Evolutionary conservation across 257 asterid species (phyloP), one percentile per base, ranked within the genome.

Genomic region (Solanum pimpinellifolium): DNA sequence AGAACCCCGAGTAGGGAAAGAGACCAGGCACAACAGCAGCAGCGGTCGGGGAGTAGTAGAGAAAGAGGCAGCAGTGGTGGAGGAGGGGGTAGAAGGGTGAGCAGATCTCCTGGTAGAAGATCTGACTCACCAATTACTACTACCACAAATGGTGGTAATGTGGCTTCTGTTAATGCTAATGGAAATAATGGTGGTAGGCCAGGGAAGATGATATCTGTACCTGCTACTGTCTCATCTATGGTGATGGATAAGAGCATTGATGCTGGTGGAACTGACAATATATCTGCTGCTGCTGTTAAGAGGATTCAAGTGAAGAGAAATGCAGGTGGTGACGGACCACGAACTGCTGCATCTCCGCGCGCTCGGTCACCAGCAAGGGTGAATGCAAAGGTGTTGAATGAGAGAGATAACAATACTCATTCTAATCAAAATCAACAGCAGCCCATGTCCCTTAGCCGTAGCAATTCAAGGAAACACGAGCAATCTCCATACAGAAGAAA

Each of bases 1-100:
- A 92, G 99, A 92, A 97, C 99, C 11, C 99, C 98, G 1, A 97
- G 99, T 56, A 87, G 98, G 90, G 99, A 97, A 78, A 92, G 99
- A 73, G 97, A 93, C 25, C 96, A 89, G 85, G 86, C 75, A 3
- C 86, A 86, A 65, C 89, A 86, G 81, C 93, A 90, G 90, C 95
- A 88, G 85, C 89, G 98, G 78, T 92, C 98, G 14, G 96, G 98
- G 6, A 94, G 98, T 6, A 94, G 98, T 77, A 95, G 94, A 65
- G 91, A 97, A 86, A 90, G 93, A 39, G 65, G 89, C 31, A 69
- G 90, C 27, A 83, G 89, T 62, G 92, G 89, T 62, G 92, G 95
- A 20, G 92, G 95, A 20, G 90, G 90, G 3, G 97, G 96, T 65
- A 91, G 99, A 91, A 92, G 99, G 90, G 97, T 97, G 87, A 97